Evolutionary conservation across 768 basidiomycete species (phyloP).

Genomic region (Boletus reticulatus): DNA sequence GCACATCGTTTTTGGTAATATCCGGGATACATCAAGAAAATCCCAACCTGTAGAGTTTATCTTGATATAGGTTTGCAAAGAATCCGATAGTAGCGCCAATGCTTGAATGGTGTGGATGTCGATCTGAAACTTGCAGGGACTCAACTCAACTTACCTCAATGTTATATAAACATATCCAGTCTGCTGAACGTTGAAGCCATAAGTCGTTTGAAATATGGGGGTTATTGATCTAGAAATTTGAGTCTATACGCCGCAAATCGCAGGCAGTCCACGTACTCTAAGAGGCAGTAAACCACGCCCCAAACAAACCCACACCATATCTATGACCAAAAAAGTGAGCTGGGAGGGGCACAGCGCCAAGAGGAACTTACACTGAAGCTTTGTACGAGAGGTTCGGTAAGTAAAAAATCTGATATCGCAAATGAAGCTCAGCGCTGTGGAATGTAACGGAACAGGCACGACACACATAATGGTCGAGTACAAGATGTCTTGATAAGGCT

Average conservation of each 20-base stretch:
- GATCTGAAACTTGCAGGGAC: not conserved
- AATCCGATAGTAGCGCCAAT: slow-evolving; percentile 51
- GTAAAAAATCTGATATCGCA: slow-evolving; percentile 17
- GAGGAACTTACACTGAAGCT: slow-evolving; percentile 58
- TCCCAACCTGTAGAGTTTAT: slow-evolving; percentile 44
- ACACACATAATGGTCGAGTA: slow-evolving; percentile 67
- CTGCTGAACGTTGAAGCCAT: slow-evolving; percentile 59
- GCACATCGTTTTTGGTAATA: slow-evolving; percentile 15
- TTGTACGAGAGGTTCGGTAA: slow-evolving; percentile 64
- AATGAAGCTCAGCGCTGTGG: not conserved
- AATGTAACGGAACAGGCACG: not conserved
- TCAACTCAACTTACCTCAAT: slow-evolving; percentile 40
- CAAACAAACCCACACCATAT: slow-evolving; percentile 69
- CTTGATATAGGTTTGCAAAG: slow-evolving; percentile 44
- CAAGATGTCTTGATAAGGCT: slow-evolving; percentile 66
- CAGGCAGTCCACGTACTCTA: slow-evolving; percentile 41
- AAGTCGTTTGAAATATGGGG: slow-evolving; percentile 52
- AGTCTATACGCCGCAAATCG: not conserved
- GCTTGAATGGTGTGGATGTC: slow-evolving; percentile 30
- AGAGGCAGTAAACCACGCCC: slow-evolving; percentile 69
- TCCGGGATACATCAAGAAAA: not conserved
- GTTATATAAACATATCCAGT: slow-evolving; percentile 57
- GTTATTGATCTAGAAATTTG: slow-evolving; percentile 44
- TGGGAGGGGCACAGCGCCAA: not conserved
- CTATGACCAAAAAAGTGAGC: slow-evolving; percentile 29